Base-by-base conservation (phyloP, 371 early-diverging fungal species). In the Sporodiniella umbellata region DNA sequence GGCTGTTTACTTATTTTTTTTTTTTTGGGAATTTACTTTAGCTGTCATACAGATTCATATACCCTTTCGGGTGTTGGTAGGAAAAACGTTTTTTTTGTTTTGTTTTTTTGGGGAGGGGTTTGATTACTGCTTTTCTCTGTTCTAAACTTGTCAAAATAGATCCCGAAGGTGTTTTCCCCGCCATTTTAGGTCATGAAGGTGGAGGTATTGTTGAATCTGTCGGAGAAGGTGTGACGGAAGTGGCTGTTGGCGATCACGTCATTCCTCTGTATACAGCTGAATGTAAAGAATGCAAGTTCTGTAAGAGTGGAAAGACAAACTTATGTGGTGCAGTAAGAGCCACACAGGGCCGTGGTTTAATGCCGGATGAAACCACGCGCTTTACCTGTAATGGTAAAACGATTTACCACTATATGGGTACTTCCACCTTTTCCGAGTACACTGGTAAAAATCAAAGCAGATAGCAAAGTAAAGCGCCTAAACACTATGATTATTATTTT, bases 391-490 rank as follows among this genome's bases (percentile, higher is more conserved):
- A 86, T 48, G 96, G 96, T 17, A 68, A 92, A 59, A 68, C 76
- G 11, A 85, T 96, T 51, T 91, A 85, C 70, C 98, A 97, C 64
- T 95, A 90, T 71, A 96, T 97, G 98, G 98, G 98, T 14, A 89
- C 89, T 48, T 94, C 94, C 12, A 94, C 98, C 6, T 97, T 97
- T 63, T 84, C 87, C 54, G 93, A 97, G 72, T 97, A 97, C 82
- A 93, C 95, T 4, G 76, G 75, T 78, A 66, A 64, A 54, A n/a
- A n/a, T n/a, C 4, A 17, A 17, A 3, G 33, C 19, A n/a, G 10
- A 33, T 30, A 19, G 12, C 0, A 48, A 8, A 42, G 26, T 12
- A 2, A 14, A 37, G 35, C 11, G 17, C 26, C 22, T 14, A n/a
- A 14, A 15, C 30, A 15, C 43, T 25, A 23, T 24, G n/a, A 14